Evolutionary conservation across 164 flowering plant genomes (phyloP).

Genomic region (Tetrastigma voinierianum): DNA sequence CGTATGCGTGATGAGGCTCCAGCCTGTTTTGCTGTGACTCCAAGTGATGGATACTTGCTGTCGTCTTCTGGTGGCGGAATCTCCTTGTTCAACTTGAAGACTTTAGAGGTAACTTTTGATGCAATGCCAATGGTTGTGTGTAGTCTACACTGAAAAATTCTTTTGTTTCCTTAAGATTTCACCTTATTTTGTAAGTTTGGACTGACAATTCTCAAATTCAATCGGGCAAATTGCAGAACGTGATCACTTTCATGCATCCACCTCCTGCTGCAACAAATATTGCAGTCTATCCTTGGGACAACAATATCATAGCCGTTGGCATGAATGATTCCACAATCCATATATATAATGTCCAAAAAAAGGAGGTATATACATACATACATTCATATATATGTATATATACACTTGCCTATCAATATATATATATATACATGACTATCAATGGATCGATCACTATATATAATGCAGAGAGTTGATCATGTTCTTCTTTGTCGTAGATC

Average conservation of each 20-base stretch:
- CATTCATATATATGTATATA: too few species aligned
- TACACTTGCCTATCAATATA: too few species aligned
- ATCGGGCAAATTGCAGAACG: conserved; percentile 15
- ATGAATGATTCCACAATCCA: conserved; percentile 31
- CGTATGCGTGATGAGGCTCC: conserved; percentile 24
- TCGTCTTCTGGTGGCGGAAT: conserved; percentile 43
- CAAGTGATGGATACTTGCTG: conserved; percentile 33
- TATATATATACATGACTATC: too few species aligned
- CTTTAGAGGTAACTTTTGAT: conserved; percentile 23
- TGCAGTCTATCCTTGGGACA: conserved; percentile 29
- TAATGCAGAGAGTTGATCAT: neutral
- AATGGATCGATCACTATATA: neutral
- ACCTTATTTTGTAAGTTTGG: neutral
- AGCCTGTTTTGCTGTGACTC: conserved; percentile 35
- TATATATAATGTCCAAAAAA: conserved; percentile 25
- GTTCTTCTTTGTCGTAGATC: conserved; percentile 14
- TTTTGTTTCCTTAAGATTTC: neutral
- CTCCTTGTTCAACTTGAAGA: conserved; percentile 33
- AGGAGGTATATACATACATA: conserved; percentile 16
- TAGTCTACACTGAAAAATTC: neutral
- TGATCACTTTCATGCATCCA: conserved; percentile 25
- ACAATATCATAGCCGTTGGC: conserved; percentile 32
- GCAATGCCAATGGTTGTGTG: too few species aligned
- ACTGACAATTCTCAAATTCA: neutral
- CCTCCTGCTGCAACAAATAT: conserved; percentile 32